Base-by-base conservation (phyloP, 257 asterid species). In the Salvia rosmarinus region DNA sequence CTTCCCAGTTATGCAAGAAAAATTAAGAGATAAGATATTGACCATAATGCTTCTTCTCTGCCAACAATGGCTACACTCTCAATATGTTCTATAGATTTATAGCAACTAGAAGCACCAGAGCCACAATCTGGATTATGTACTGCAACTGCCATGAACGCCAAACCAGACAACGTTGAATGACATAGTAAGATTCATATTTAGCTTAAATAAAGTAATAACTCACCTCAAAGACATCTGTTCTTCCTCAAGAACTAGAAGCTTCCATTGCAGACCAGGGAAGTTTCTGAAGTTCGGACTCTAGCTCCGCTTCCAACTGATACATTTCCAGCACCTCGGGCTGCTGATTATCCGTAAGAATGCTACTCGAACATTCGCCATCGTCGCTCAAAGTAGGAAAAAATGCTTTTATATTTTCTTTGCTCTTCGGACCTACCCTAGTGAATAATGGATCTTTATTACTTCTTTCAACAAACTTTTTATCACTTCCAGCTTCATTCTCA, bases 231-330 rank as follows among this genome's bases (percentile, higher is more conserved):
- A 35, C 3, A 14, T 35, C 64, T 40, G 50, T 23, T 65, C 65
- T 56, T 71, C 70, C 81, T 44, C 55, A 77, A 25, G 77, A 70
- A 46, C 77, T 40, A 21, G 81, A 71, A 46, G 70, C 77, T 71
- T 57, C 81, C 25, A 43, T 71, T 20, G 66, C 59, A 77, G 42
- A 54, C 74, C 64, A 70, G 16, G 75, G 80, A 28, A 77, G 81
- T 58, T 77, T 77, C 30, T 71, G 81, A 13, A 77, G 69, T 71
- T 77, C 77, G 1, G 77, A 77, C 63, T 77, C 81, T 10, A 77
- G 69, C 73, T 77, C 81, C 17, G 67, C 74, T 77, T 77, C 81
- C 70, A 77, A 46, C 23, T 44, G 70, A 47, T 77, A 70, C 77
- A 77, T 71, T 56, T 77, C 74, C 68, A 71, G 6, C 64, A 71